A percentile compares a stretch with the other conserved stretches of the same genome.
Conservation (phyloP, 495 filamentous ascomycete genomes). For the Penicillium goetzii region DNA sequence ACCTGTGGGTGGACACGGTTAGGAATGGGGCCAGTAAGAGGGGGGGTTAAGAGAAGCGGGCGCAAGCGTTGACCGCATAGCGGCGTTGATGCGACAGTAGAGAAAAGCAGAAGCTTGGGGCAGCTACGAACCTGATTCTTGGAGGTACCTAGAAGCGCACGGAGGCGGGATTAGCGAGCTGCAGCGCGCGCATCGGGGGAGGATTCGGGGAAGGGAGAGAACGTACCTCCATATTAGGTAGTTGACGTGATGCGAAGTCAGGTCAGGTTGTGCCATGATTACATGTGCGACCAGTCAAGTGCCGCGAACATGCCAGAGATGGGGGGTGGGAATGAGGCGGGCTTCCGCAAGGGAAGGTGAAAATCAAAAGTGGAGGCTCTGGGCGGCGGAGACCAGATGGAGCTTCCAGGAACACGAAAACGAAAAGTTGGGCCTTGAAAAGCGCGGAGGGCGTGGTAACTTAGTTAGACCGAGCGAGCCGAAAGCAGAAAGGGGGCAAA, state of each 20-base stretch:
- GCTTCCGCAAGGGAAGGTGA: constrained; percentile 31
- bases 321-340: constrained; percentile 21
- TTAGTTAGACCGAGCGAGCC: constrained; percentile 4
- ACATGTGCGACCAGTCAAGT: constrained; percentile 48
- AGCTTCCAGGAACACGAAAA: constrained; percentile 13
- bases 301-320: constrained; percentile 46
- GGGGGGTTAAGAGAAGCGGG: constrained; percentile 7
- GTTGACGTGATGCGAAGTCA: constrained; percentile 94
- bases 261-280: constrained; percentile 56
- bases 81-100: constrained; percentile 11
- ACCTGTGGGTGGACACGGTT: constrained; percentile 39
- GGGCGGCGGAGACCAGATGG: constrained; percentile 14
- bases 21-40: constrained; percentile 13
- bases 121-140: constrained; percentile 78
- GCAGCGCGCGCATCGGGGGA: constrained; percentile 3
- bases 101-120: constrained; percentile 24
- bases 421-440: constrained; percentile 1
- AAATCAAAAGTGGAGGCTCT: constrained; percentile 34
- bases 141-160: constrained; percentile 67
- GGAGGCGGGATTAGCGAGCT: constrained; percentile 25
- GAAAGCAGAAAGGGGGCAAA: constrained; percentile 5
- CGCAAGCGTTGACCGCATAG: constrained; percentile 1
- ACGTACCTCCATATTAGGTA: constrained; percentile 98
- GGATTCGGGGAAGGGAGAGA: constrained; percentile 16
- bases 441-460: neutral